Evolutionary conservation across 352 stramenopile species (phyloP).

Genomic region (Phytopythium sindhum): DNA sequence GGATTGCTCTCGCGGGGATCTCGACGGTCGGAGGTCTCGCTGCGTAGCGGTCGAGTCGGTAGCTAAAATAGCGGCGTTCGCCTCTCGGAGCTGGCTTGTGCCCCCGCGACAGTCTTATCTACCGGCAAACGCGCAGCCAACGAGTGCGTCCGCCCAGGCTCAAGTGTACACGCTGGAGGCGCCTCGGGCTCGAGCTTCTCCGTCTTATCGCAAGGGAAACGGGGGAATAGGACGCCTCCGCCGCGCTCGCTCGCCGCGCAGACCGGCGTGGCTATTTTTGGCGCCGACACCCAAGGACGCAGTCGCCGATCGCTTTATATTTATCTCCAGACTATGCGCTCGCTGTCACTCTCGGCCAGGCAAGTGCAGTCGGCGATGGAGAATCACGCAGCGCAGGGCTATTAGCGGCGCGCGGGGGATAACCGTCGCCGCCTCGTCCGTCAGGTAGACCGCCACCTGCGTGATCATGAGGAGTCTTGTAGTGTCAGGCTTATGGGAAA

Average conservation of each 20-base stretch:
- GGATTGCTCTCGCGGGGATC: background rate
- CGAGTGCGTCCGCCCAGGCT: background rate
- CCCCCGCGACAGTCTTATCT: slow-evolving; percentile 1
- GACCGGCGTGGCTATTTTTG: background rate
- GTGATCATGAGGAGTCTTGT: too few relatives aligned
- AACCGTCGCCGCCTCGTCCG: slow-evolving; percentile 1
- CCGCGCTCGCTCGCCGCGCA: background rate
- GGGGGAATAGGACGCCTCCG: background rate
- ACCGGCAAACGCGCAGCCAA: background rate
- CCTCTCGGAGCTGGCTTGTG: background rate
- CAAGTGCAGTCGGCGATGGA: too few relatives aligned
- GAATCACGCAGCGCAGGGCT: background rate
- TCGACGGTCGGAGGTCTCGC: background rate
- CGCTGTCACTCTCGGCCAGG: too few relatives aligned
- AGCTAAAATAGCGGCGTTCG: background rate
- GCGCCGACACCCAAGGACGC: background rate
- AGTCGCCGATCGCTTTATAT: background rate
- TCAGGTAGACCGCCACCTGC: too few relatives aligned
- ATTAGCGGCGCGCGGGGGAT: background rate
- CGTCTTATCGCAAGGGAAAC: slow-evolving; percentile 4
- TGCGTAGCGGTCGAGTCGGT: background rate
- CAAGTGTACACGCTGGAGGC: background rate
- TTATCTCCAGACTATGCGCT: background rate
- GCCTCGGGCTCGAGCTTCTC: background rate
- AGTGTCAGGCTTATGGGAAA: too few relatives aligned